Evolutionary conservation across 345 rosid species (phyloP).

Genomic region (Punica granatum): DNA sequence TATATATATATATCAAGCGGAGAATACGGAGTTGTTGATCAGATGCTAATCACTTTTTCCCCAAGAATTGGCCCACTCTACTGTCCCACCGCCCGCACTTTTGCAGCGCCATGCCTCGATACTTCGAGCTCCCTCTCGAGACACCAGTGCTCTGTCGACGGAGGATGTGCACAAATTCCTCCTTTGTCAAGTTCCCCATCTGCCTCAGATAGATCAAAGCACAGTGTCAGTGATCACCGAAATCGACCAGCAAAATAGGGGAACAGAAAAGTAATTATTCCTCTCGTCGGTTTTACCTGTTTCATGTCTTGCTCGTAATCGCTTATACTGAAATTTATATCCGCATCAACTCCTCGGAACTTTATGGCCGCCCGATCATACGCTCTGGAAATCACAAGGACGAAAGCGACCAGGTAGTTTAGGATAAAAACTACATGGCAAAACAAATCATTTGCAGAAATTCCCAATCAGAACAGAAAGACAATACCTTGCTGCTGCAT

Average conservation of each 20-base stretch:
- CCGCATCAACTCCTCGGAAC: slow-evolving; percentile 66
- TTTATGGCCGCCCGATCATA: slow-evolving; percentile 77
- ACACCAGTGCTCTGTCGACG: slow-evolving; percentile 64
- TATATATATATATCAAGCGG: neutral
- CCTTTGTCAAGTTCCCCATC: slow-evolving; percentile 44
- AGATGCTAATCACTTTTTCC: slow-evolving; percentile 49
- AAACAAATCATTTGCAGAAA: neutral
- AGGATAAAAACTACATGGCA: neutral
- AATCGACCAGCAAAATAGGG: too few relatives aligned
- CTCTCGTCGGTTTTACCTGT: slow-evolving; percentile 39
- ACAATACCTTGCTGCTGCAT: slow-evolving; percentile 81
- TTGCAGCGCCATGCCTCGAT: slow-evolving; percentile 47
- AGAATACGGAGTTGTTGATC: neutral
- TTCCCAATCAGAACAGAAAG: neutral
- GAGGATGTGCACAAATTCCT: slow-evolving; percentile 52
- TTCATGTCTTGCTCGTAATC: slow-evolving; percentile 54
- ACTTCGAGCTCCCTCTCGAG: slow-evolving; percentile 53
- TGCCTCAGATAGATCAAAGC: slow-evolving; percentile 12
- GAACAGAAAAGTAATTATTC: too few relatives aligned
- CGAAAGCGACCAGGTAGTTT: slow-evolving; percentile 1
- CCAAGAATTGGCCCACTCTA: slow-evolving; percentile 50
- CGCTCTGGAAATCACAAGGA: slow-evolving; percentile 26
- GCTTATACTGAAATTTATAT: slow-evolving; percentile 42
- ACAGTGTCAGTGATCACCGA: too few relatives aligned
- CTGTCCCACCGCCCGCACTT: slow-evolving; percentile 62